Percentiles rank a stretch among this genome's conserved stretches.
phyloP scores from a whole-genome alignment of 371 early-diverging fungal genomes.

The Phascolomyces articulosus region DNA sequence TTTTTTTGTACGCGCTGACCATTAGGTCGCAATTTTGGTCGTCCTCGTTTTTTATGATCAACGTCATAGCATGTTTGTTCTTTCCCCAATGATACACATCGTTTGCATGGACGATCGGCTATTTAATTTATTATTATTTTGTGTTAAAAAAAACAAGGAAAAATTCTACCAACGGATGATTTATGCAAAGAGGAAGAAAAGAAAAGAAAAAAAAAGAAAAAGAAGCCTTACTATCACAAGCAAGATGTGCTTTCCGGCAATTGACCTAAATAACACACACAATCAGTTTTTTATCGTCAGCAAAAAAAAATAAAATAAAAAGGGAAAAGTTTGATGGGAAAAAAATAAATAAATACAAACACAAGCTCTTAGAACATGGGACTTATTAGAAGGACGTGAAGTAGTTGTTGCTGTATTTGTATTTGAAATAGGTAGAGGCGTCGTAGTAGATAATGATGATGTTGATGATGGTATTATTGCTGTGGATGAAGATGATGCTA shows the following conservation, averaged over 20 bases:
- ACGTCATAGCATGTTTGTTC: slow-evolving; percentile 77
- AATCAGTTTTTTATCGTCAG: background rate
- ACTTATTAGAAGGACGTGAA: background rate
- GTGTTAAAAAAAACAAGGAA: background rate
- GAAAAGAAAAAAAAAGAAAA: background rate
- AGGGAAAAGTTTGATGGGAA: background rate
- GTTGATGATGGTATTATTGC: background rate
- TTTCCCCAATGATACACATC: slow-evolving; percentile 72
- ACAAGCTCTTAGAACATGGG: slow-evolving; percentile 10
- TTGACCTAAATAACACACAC: slow-evolving; percentile 28
- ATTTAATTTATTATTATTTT: background rate
- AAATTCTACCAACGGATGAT: too few relatives aligned
- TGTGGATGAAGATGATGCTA: background rate
- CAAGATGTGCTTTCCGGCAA: slow-evolving; percentile 49
- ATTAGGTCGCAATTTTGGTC: slow-evolving; percentile 70
- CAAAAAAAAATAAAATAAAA: background rate
- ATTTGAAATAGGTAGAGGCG: background rate
- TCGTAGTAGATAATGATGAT: background rate
- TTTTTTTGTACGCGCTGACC: slow-evolving; percentile 11
- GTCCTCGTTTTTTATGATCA: slow-evolving; percentile 80
- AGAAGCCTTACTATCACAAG: slow-evolving; percentile 46
- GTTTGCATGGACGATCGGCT: slow-evolving; percentile 76
- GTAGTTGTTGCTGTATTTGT: background rate
- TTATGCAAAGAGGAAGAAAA: background rate
- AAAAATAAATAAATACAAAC: background rate